Evolutionary conservation across 139 green algal species (phyloP), one percentile per base, ranked within the genome.

Genomic region (Yamagishiella unicocca): DNA sequence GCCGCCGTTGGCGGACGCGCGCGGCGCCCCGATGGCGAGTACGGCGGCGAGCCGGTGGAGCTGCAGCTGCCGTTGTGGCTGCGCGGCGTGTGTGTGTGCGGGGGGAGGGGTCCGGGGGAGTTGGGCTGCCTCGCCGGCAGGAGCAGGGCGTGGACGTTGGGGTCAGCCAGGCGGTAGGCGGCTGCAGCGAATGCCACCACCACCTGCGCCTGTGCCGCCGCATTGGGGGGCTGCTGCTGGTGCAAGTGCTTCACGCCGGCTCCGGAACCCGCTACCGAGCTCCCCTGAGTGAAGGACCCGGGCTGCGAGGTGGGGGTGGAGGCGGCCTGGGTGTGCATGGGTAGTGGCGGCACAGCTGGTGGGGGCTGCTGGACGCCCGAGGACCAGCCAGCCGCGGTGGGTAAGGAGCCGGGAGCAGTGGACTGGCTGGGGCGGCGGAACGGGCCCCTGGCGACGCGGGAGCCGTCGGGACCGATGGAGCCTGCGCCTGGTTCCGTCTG

Each of bases 121-220:
- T 33, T 0, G 40, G 67, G 4, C 3, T 22, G 70, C 22, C 76
- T 53, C 0, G 38, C 17, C 31, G 77, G 77, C 22, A 85, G 79
- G 40, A 85, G 29, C 29, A 85, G 79, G 35, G 79, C n/a, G 31
- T 85, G 79, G 7, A 85, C n/a, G 61, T 85, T 62, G n/a, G 79
- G 79, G 40, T 85, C 79, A 0, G 79, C 40, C 4, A 85, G 43
- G 4, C 42, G 40, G 27, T 43, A 46, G 3, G 79, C 79, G 1
- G 79, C 79, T 5, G 42, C 0, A 4, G 79, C 79, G 29, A 85
- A 85, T 4, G 61, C 79, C 27, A 75, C 37, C 61, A 85, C 61
- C 29, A 85, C 42, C 61, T 85, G 24, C 14, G 77, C 58, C 29
- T 84, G 77, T 35, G 46, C 31, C 35, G 10, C 29, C 2, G 33